Evolutionary conservation across 208 protist genomes (phyloP), one percentile per base, ranked within the genome.

Genomic region (Trypanosoma theileri): DNA sequence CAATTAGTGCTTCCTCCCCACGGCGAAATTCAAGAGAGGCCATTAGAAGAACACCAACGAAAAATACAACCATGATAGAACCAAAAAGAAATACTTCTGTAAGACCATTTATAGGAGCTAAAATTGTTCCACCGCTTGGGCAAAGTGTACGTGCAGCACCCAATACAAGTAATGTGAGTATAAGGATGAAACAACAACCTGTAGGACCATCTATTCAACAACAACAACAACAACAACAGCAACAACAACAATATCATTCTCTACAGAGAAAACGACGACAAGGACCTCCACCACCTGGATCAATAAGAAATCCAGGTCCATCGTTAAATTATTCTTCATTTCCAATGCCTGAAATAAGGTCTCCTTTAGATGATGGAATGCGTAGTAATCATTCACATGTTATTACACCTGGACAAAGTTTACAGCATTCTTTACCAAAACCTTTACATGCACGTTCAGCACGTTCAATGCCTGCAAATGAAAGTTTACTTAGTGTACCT

Each of bases 221-320:
- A 45, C 41, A 45, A 45, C 6, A 45, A 45, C 9, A 14, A 45
- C 6, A 45, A 6, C 6, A 45, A 45, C 41, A 45, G 6, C 41
- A 14, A 21, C 46, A 9, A 26, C n/a, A 0, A 9, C 48, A n/a
- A 46, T 21, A 57, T 16, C 4, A 41, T 21, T n/a, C 51, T 44
- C 40, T 66, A 55, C 51, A 66, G n/a, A 14, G 51, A 58, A 44
- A 50, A 16, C 51, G 26, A 50, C 11, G 17, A 48, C 16, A 48
- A 26, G 61, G 31, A 48, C 61, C 61, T 31, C 61, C 61, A 19
- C 61, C 61, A n/a, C 3, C 4, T 22, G 46, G 46, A 10, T 14
- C 13, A 11, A 16, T 44, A 9, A 44, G 4, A 56, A 44, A 3
- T 12, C 24, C 16, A 17, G 22, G 16, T 21, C 1, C 17, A n/a